Conservation (phyloP, 495 filamentous ascomycete species). For the Penicillium ucsense region DNA sequence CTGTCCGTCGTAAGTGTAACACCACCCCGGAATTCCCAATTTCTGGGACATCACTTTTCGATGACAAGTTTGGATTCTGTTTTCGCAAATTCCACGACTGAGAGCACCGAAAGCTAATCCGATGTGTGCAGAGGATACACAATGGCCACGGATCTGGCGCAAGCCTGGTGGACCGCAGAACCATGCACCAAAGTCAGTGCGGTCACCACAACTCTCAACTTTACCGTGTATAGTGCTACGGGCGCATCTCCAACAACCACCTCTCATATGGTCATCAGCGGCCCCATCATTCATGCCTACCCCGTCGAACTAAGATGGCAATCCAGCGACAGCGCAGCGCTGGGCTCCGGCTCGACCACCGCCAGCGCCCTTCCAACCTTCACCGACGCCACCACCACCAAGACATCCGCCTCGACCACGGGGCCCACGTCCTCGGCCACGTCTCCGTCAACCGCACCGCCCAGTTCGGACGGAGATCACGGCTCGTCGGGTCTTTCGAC, state of each 20-base stretch:
- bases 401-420: no score
- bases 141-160: background rate
- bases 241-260: background rate
- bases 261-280: background rate
- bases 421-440: no score
- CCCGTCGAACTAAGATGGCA: constrained; percentile 1
- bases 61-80: no score
- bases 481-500: background rate
- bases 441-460: background rate
- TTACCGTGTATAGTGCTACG: background rate
- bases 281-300: background rate
- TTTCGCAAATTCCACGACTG: no score
- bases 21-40: background rate
- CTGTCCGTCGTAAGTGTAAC: background rate
- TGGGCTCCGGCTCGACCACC: background rate
- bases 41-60: no score
- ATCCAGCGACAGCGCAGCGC: background rate
- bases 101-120: no score
- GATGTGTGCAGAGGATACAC: background rate
- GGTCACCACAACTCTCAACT: background rate
- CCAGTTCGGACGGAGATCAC: background rate
- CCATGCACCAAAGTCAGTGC: background rate
- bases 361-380: background rate
- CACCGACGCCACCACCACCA: background rate
- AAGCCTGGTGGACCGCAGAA: background rate